These are phyloP conservation scores for Fusarium tupiense DNA, from an alignment of 2,329 filamentous ascomycete genomes.

Conservation along the genomic window DNA sequence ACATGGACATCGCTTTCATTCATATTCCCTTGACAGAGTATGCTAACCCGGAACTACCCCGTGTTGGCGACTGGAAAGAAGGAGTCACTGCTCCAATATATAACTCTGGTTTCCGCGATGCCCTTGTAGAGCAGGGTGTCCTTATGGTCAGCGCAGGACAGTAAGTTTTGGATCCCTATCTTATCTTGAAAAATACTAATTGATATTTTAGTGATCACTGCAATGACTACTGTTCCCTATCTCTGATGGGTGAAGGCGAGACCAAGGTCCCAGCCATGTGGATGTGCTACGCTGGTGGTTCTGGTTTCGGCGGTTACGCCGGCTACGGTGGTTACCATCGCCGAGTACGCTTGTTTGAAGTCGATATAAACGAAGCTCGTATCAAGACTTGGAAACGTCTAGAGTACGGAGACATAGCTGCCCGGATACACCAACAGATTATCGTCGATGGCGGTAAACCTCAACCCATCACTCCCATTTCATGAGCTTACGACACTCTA, in stretches of 20 bases:
- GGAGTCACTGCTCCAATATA: slow-evolving; percentile 86
- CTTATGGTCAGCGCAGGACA: slow-evolving; percentile 92
- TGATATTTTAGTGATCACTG: slow-evolving; percentile 75
- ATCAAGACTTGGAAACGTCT: slow-evolving; percentile 94
- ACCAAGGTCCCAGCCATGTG: slow-evolving; percentile 76
- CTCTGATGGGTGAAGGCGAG: slow-evolving; percentile 52
- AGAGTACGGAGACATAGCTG: slow-evolving; percentile 69
- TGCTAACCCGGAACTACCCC: slow-evolving; percentile 67
- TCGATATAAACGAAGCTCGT: slow-evolving; percentile 89
- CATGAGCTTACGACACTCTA: slow-evolving; percentile 28
- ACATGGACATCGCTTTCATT: slow-evolving; percentile 96
- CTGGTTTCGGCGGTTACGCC: slow-evolving; percentile 93
- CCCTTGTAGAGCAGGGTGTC: slow-evolving; percentile 85
- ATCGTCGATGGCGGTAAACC: slow-evolving; percentile 70
- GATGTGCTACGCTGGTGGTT: slow-evolving; percentile 98
- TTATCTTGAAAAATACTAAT: slow-evolving; percentile 30
- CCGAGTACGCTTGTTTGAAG: slow-evolving; percentile 86
- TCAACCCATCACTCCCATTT: slow-evolving; percentile 12
- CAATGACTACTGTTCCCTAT: slow-evolving; percentile 93
- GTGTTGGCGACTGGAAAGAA: slow-evolving; percentile 78
- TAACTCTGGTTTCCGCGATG: slow-evolving; percentile 94
- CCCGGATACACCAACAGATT: slow-evolving; percentile 70
- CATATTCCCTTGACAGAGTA: slow-evolving; percentile 97
- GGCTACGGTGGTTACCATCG: slow-evolving; percentile 89
- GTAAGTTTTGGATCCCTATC: slow-evolving; percentile 59